Conservation (phyloP, 1,139 yeast genomes). For the Debaryomycetaceae sp. region DNA sequence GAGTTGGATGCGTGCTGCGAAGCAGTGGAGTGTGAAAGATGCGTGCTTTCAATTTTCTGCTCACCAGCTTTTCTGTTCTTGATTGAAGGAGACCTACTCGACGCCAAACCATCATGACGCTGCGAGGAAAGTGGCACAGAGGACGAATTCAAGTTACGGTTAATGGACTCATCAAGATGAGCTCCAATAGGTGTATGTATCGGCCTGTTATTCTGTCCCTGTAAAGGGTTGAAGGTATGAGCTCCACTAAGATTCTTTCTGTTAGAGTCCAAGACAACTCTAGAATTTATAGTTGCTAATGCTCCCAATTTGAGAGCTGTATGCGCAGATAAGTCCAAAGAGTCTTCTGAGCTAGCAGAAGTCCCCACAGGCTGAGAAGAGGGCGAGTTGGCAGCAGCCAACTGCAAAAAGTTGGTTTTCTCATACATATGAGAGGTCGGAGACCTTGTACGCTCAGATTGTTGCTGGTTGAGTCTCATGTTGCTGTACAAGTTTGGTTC, state of each 20-base stretch:
- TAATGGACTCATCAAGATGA: slow-evolving; percentile 32
- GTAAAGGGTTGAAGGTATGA: slow-evolving; percentile 9
- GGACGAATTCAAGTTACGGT: slow-evolving; percentile 34
- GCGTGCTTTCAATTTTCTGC: slow-evolving; percentile 3
- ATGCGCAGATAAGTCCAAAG: slow-evolving; percentile 40
- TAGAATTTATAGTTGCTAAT: slow-evolving; percentile 56
- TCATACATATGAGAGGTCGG: slow-evolving; percentile 46
- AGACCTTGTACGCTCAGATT: slow-evolving; percentile 36
- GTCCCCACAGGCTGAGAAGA: slow-evolving; percentile 14
- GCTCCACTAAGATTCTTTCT: slow-evolving; percentile 29
- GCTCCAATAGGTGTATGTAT: slow-evolving; percentile 7
- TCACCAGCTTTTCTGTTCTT: slow-evolving; percentile 4
- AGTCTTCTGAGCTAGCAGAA: slow-evolving; percentile 17
- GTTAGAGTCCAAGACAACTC: slow-evolving; percentile 57
- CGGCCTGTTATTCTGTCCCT: slow-evolving; percentile 10
- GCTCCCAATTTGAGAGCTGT: slow-evolving; percentile 56
- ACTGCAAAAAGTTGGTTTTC: slow-evolving; percentile 43
- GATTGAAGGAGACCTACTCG: slow-evolving; percentile 12
- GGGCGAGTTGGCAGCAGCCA: slow-evolving; percentile 35
- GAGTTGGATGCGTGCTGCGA: slow-evolving; percentile 17
- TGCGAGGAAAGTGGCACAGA: slow-evolving; percentile 31
- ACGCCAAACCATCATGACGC: slow-evolving; percentile 6
- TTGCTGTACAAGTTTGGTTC: slow-evolving; percentile 29
- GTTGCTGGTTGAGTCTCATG: slow-evolving; percentile 6
- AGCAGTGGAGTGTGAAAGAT: not conserved